Evolutionary conservation across 2,329 filamentous ascomycete species (phyloP).

Genomic region (Corinectria fuckeliana): DNA sequence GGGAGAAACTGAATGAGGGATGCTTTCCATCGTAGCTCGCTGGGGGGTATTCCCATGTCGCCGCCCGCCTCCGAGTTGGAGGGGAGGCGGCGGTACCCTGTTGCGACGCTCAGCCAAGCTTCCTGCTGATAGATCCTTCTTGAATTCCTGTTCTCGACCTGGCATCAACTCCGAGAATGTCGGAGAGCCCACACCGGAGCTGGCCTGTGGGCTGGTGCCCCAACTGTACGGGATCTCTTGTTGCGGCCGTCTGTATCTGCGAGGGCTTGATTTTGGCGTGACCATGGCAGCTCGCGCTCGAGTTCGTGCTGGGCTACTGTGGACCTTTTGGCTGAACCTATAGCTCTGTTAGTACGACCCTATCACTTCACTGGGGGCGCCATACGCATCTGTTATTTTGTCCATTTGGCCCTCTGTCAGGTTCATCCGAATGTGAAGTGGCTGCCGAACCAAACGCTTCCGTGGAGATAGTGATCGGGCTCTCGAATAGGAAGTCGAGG

Average conservation of each 20-base stretch:
- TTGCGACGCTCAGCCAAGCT: constrained; percentile 43
- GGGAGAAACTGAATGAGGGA: constrained; percentile 38
- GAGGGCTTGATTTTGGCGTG: constrained; percentile 31
- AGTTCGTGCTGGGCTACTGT: constrained; percentile 34
- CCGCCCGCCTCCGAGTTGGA: constrained; percentile 31
- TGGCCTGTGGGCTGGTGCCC: constrained; percentile 17
- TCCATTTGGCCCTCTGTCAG: constrained; percentile 58
- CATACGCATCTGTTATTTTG: constrained; percentile 54
- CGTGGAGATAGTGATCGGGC: constrained; percentile 46
- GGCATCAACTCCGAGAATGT: constrained; percentile 45
- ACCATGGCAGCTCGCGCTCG: constrained; percentile 22
- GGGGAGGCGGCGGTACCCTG: constrained; percentile 34
- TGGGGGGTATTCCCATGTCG: constrained; percentile 10
- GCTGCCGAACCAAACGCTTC: constrained; percentile 44
- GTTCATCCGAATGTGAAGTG: constrained; percentile 55
- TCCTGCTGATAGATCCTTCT: constrained; percentile 20
- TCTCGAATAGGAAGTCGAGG: constrained; percentile 39
- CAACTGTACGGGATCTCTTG: constrained; percentile 11
- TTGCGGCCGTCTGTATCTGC: constrained; percentile 19
- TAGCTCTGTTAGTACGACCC: constrained; percentile 10
- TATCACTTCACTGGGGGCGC: not conserved
- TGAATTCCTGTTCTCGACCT: constrained; percentile 19
- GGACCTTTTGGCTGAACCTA: constrained; percentile 45
- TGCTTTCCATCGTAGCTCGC: constrained; percentile 26
- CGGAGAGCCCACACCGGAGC: constrained; percentile 26